Percentiles rank a stretch among this genome's conserved stretches.
Evolutionary conservation across 2,329 filamentous ascomycete genomes (phyloP).

Genomic region (Alternaria ethzedia): DNA sequence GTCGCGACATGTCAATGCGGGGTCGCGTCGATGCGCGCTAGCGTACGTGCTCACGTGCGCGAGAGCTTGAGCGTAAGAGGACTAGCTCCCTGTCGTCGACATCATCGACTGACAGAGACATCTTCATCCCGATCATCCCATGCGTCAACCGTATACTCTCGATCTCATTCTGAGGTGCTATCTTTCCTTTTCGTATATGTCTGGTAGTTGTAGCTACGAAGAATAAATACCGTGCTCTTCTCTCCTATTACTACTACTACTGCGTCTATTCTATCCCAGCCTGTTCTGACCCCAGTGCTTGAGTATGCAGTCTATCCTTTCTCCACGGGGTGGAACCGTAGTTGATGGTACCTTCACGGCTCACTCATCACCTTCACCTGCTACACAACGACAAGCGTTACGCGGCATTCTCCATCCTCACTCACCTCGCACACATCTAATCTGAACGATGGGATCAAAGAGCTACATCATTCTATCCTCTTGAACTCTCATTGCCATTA

Average conservation of each 20-base stretch:
- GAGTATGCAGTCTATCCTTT: not conserved
- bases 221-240: not conserved
- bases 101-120: not conserved
- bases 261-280: not conserved
- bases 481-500: not conserved
- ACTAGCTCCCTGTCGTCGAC: not conserved
- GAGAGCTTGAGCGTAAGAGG: not conserved
- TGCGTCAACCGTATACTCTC: not conserved
- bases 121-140: not conserved
- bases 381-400: not conserved
- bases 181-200: not conserved
- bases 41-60: not conserved
- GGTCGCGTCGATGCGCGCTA: not conserved
- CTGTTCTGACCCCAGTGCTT: not conserved
- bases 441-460: not conserved
- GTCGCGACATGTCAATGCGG: not conserved
- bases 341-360: not conserved
- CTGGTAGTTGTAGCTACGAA: not conserved
- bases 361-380: not conserved
- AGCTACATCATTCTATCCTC: not conserved
- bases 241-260: not conserved
- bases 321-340: not conserved
- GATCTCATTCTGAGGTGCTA: rapidly evolving
- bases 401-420: not conserved
- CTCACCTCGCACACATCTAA: not conserved